Percentiles rank a stretch among this genome's conserved stretches.
phyloP scores from a whole-genome alignment of 1,284 basidiomycete species.

The Inonotus hispidus region DNA sequence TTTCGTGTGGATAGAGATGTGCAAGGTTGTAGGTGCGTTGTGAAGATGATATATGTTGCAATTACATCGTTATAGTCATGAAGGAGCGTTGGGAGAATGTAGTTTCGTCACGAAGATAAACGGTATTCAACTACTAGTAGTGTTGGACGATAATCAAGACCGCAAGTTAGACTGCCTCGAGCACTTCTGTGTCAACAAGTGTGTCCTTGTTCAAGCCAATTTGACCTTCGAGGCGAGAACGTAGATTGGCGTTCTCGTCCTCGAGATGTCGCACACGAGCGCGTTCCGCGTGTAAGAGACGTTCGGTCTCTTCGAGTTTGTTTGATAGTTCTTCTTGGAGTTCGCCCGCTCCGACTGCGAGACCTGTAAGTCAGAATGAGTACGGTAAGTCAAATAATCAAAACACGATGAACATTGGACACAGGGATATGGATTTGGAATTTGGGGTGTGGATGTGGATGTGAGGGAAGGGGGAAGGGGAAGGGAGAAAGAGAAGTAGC shows the following conservation, averaged over 20 bases:
- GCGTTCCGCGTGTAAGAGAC: constrained; percentile 40
- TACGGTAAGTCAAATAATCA: too few relatives aligned
- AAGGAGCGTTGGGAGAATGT: too few relatives aligned
- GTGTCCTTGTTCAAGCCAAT: too few relatives aligned
- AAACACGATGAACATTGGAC: too few relatives aligned
- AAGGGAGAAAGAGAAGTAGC: constrained; percentile 14
- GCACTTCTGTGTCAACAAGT: too few relatives aligned
- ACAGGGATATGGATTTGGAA: background rate
- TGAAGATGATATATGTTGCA: background rate
- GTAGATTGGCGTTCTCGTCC: constrained; percentile 36
- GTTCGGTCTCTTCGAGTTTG: constrained; percentile 41
- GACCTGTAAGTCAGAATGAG: constrained; percentile 44
- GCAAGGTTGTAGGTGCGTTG: background rate
- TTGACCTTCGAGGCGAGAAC: constrained; percentile 28
- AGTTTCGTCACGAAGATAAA: too few relatives aligned
- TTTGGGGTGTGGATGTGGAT: background rate
- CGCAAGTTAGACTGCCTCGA: too few relatives aligned
- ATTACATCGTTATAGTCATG: background rate
- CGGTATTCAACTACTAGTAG: background rate
- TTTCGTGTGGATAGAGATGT: background rate
- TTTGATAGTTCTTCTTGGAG: constrained; percentile 48
- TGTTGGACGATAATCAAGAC: too few relatives aligned
- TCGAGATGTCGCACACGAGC: constrained; percentile 31
- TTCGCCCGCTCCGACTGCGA: constrained; percentile 71
- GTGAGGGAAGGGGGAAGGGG: background rate